Conservation (phyloP, 768 basidiomycete genomes). For the Auricularia cornea region DNA sequence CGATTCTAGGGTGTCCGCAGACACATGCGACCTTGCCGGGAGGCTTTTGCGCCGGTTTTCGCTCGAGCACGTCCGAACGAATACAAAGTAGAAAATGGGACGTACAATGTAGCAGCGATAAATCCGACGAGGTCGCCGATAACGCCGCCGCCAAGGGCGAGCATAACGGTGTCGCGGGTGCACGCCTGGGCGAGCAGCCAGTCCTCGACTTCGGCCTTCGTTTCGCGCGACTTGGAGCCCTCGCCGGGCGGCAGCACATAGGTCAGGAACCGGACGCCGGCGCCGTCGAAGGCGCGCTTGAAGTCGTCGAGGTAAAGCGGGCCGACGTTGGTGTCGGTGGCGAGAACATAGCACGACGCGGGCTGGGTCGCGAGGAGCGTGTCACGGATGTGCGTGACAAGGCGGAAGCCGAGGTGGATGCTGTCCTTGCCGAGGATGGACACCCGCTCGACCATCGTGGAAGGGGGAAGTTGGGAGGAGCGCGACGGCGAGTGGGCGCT, state of each 20-base stretch:
- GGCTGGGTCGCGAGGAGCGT: slow-evolving; percentile 65
- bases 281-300: slow-evolving; percentile 23
- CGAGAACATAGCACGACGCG: slow-evolving; percentile 80
- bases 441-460: slow-evolving; percentile 56
- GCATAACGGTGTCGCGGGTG: slow-evolving; percentile 85
- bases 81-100: slow-evolving; percentile 11
- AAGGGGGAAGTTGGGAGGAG: too few species aligned
- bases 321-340: slow-evolving; percentile 90
- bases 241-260: slow-evolving; percentile 86
- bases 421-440: slow-evolving; percentile 77
- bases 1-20: too few species aligned
- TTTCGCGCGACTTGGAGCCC: slow-evolving; percentile 81
- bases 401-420: slow-evolving; percentile 92
- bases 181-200: slow-evolving; percentile 81
- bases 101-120: slow-evolving; percentile 94
- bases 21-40: too few species aligned
- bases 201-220: slow-evolving; percentile 92
- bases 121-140: slow-evolving; percentile 96
- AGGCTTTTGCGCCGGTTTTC: too few species aligned
- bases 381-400: slow-evolving; percentile 73
- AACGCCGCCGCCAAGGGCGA: slow-evolving; percentile 94
- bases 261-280: slow-evolving; percentile 72
- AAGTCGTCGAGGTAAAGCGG: slow-evolving; percentile 66
- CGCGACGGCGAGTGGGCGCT: too few species aligned
- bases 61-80: too few species aligned